Conservation (phyloP, 2,329 filamentous ascomycete genomes). For the Biscogniauxia sp. region DNA sequence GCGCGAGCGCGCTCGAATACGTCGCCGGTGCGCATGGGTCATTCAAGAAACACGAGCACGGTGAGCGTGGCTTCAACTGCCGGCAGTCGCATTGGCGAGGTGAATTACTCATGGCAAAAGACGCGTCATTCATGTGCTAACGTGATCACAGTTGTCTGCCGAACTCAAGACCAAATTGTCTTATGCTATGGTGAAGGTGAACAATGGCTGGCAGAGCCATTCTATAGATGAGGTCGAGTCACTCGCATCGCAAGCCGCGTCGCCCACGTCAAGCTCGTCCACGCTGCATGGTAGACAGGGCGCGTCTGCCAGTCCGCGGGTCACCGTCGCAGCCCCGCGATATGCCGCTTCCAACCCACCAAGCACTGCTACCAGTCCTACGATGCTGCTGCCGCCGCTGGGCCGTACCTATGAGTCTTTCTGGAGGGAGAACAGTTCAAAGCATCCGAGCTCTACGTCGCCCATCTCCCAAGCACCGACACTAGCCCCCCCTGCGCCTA, state of each 20-base stretch:
- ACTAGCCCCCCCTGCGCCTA: slow-evolving; percentile 54
- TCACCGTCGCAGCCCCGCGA: slow-evolving; percentile 37
- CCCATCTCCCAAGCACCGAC: slow-evolving; percentile 35
- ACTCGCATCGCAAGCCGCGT: slow-evolving; percentile 66
- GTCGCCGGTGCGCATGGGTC: slow-evolving; percentile 51
- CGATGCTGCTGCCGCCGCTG: slow-evolving; percentile 21
- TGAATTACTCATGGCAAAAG: slow-evolving; percentile 43
- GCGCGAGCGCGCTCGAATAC: slow-evolving; percentile 38
- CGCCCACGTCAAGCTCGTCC: slow-evolving; percentile 59
- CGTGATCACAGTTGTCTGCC: slow-evolving; percentile 28
- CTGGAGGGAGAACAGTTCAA: slow-evolving; percentile 42
- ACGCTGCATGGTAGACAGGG: slow-evolving; percentile 51
- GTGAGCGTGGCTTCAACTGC: slow-evolving; percentile 60
- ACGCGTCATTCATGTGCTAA: slow-evolving; percentile 20
- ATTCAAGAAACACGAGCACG: slow-evolving; percentile 71
- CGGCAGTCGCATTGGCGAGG: slow-evolving; percentile 74
- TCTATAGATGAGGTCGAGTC: slow-evolving; percentile 76
- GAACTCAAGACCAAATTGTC: slow-evolving; percentile 81
- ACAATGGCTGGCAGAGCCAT: slow-evolving; percentile 81
- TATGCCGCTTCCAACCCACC: slow-evolving; percentile 30
- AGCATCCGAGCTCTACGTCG: slow-evolving; percentile 39
- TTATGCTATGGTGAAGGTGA: slow-evolving; percentile 92
- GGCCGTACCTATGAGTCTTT: slow-evolving; percentile 42
- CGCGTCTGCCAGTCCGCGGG: slow-evolving; percentile 54
- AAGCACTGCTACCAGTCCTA: slow-evolving; percentile 31